These are phyloP conservation scores for Apiotrichum sp. DNA, from an alignment of 1,284 basidiomycete species.

Conservation along the genomic window DNA sequence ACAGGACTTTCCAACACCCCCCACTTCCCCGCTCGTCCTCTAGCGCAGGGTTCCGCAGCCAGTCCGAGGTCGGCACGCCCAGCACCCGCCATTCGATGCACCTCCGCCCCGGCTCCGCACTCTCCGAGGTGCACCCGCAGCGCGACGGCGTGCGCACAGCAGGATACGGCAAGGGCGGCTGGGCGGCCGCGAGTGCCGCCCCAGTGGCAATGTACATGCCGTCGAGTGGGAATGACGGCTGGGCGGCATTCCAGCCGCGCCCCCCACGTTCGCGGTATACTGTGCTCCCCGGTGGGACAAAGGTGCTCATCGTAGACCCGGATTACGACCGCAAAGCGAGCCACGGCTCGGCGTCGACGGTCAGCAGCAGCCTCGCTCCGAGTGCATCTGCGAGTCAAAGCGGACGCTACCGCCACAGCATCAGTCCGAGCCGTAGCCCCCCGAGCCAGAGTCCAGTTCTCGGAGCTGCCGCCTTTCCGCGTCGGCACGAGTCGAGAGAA, in stretches of 20 bases:
- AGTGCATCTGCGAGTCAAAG: conserved; percentile 1
- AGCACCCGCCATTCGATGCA: neutral
- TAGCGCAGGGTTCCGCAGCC: neutral
- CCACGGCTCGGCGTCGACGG: neutral
- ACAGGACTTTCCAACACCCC: neutral
- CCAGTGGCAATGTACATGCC: conserved; percentile 41
- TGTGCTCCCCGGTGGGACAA: conserved; percentile 23
- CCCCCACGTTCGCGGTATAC: conserved; percentile 34
- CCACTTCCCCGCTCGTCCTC: neutral
- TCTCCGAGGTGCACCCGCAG: conserved; percentile 15
- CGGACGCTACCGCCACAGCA: neutral
- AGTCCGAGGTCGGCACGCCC: neutral
- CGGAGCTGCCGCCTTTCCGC: too few species aligned
- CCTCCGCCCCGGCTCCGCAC: neutral
- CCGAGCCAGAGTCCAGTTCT: neutral
- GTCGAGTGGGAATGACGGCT: conserved; percentile 26
- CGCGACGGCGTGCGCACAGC: conserved; percentile 3
- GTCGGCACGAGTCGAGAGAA: too few species aligned
- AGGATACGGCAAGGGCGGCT: conserved; percentile 40
- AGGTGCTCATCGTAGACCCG: neutral
- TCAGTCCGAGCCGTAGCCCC: neutral
- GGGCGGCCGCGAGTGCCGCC: conserved; percentile 35
- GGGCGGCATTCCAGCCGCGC: conserved; percentile 33
- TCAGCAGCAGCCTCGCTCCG: neutral
- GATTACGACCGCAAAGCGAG: neutral